These are phyloP conservation scores for Sporobolomyces phaffii DNA, from an alignment of 768 basidiomycete genomes.

Conservation along the genomic window DNA sequence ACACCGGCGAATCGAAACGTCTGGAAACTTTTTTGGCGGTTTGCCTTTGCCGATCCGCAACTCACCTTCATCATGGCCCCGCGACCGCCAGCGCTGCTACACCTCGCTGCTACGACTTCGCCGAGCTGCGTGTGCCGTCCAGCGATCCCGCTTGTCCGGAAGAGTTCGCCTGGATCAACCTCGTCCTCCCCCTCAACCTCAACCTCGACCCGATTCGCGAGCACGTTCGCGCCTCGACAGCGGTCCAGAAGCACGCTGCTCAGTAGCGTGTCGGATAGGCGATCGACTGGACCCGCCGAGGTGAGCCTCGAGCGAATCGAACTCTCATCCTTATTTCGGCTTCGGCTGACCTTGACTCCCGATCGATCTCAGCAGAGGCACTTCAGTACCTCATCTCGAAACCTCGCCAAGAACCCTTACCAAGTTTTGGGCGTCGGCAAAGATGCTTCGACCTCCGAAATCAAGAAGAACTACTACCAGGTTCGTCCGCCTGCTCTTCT, in stretches of 20 bases:
- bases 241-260: background rate
- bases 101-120: conserved; percentile 9
- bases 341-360: background rate
- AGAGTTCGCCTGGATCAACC: background rate
- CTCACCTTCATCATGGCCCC: conserved; percentile 1
- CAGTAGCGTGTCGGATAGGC: background rate
- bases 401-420: conserved; percentile 69
- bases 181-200: background rate
- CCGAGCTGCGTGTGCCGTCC: background rate
- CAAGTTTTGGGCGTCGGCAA: conserved; percentile 77
- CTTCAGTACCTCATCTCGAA: background rate
- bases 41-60: background rate
- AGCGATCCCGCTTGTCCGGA: conserved; percentile 1
- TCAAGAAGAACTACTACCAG: conserved; percentile 95
- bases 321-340: too few relatives aligned
- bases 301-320: too few relatives aligned
- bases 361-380: background rate
- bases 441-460: conserved; percentile 76
- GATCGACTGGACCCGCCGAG: background rate
- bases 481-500: conserved; percentile 52
- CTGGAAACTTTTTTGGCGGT: too few relatives aligned
- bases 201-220: background rate
- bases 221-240: background rate
- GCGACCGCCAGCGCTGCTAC: conserved; percentile 18
- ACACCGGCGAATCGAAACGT: background rate